Evolutionary conservation across 2,329 filamentous ascomycete species (phyloP).

Genomic region (Periconia digitata): DNA sequence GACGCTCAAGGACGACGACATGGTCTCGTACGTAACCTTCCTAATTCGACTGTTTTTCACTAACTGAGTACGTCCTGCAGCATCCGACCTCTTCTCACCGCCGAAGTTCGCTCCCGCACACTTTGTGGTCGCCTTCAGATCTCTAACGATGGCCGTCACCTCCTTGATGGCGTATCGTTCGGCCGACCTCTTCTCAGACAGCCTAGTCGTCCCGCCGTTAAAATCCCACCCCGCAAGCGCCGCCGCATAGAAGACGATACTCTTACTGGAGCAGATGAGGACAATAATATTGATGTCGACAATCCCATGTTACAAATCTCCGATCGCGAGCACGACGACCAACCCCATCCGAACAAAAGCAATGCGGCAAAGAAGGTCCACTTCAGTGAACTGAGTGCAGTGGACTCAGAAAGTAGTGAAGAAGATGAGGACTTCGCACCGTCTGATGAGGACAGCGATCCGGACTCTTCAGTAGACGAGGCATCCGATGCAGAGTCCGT

Average conservation of each 20-base stretch:
- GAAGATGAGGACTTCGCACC: constrained; percentile 34
- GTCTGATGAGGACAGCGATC: constrained; percentile 15
- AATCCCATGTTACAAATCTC: neutral
- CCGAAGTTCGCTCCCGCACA: constrained; percentile 72
- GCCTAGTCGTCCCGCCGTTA: constrained; percentile 64
- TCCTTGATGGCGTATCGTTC: constrained; percentile 84
- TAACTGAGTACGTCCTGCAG: constrained; percentile 45
- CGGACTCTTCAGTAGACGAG: constrained; percentile 11
- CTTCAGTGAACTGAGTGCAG: constrained; percentile 15
- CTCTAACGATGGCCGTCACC: constrained; percentile 71
- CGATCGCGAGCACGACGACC: neutral
- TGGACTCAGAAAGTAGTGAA: constrained; percentile 14
- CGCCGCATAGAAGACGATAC: constrained; percentile 43
- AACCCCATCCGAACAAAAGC: neutral
- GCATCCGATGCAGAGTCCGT: constrained; percentile 17
- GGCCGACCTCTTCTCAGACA: constrained; percentile 69
- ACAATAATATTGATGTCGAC: neutral
- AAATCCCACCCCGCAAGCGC: constrained; percentile 74
- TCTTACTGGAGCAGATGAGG: constrained; percentile 20
- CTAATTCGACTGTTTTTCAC: constrained; percentile 2
- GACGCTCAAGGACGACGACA: constrained; percentile 79
- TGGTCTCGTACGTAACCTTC: constrained; percentile 67
- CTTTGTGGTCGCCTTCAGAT: constrained; percentile 82
- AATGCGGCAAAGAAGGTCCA: constrained; percentile 22
- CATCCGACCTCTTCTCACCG: constrained; percentile 74